Evolutionary conservation across 768 basidiomycete genomes (phyloP).

Genomic region (Chiua virens): DNA sequence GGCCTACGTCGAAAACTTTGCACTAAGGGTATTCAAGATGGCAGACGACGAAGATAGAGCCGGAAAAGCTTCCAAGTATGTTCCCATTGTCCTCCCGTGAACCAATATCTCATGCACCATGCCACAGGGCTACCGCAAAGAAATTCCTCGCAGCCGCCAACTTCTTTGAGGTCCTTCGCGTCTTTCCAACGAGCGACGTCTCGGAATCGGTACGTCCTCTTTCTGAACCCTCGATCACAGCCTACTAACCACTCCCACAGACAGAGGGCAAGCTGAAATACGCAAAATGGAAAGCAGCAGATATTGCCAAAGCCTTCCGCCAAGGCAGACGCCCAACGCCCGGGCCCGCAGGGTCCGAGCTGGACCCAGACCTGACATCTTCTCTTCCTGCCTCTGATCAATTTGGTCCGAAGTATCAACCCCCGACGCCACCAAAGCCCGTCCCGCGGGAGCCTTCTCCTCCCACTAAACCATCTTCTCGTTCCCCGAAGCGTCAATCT

Average conservation of each 20-base stretch:
- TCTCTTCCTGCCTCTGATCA: slow-evolving; percentile 14
- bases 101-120: slow-evolving; percentile 4
- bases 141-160: slow-evolving; percentile 95
- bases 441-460: slow-evolving; percentile 28
- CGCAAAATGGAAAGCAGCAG: slow-evolving; percentile 96
- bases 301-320: slow-evolving; percentile 92
- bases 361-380: slow-evolving; percentile 21
- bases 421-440: slow-evolving; percentile 18
- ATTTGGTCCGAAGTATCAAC: slow-evolving; percentile 10
- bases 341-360: slow-evolving; percentile 62
- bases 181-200: slow-evolving; percentile 62
- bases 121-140: slow-evolving; percentile 78
- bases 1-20: slow-evolving; percentile 95
- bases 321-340: slow-evolving; percentile 84
- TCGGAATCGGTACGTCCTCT: slow-evolving; percentile 54
- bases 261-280: slow-evolving; percentile 88
- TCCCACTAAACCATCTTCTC: slow-evolving; percentile 20
- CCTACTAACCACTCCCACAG: slow-evolving; percentile 37
- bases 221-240: background rate
- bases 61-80: slow-evolving; percentile 73
- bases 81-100: slow-evolving; percentile 2
- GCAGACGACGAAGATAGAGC: slow-evolving; percentile 92
- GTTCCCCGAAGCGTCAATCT: slow-evolving; percentile 32
- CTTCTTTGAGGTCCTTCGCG: slow-evolving; percentile 86
- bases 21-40: slow-evolving; percentile 78